Conservation (phyloP, 805 yeast species). For the Candida takata region DNA sequence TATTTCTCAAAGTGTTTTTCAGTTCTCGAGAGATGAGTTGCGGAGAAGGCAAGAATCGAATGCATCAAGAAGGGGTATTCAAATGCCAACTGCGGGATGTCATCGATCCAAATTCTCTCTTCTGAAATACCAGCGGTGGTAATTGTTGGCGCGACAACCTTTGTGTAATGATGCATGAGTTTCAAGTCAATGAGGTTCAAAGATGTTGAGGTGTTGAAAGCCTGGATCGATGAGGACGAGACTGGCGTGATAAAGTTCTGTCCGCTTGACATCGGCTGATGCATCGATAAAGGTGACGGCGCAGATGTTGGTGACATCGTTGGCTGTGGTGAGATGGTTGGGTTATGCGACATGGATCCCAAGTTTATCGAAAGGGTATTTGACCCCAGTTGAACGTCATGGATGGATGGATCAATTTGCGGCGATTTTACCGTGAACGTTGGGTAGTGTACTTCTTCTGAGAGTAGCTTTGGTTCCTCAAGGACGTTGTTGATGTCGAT, state of each 20-base stretch:
- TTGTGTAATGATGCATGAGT: slow-evolving; percentile 81
- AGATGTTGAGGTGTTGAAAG: slow-evolving; percentile 41
- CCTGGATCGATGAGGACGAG: slow-evolving; percentile 18
- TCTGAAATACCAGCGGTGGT: slow-evolving; percentile 89
- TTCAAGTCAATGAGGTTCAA: slow-evolving; percentile 51
- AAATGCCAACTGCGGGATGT: slow-evolving; percentile 84
- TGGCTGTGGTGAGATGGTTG: slow-evolving; percentile 26
- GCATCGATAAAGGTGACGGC: slow-evolving; percentile 19
- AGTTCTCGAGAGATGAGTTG: slow-evolving; percentile 79
- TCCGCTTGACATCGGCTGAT: slow-evolving; percentile 13
- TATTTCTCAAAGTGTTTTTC: slow-evolving; percentile 72
- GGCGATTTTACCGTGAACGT: slow-evolving; percentile 13
- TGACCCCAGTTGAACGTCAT: slow-evolving; percentile 1
- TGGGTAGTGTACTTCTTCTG: too few relatives aligned
- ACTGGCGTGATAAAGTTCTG: slow-evolving; percentile 7
- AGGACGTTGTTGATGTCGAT: too few relatives aligned
- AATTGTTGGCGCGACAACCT: slow-evolving; percentile 78
- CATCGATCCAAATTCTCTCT: slow-evolving; percentile 77
- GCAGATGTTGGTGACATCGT: slow-evolving; percentile 23
- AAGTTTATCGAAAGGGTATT: slow-evolving; percentile 18
- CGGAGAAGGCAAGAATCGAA: slow-evolving; percentile 81
- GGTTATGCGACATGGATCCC: slow-evolving; percentile 22
- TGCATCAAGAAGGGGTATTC: slow-evolving; percentile 89
- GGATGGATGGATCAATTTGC: slow-evolving; percentile 4
- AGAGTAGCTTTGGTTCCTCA: too few relatives aligned